Conservation (phyloP, 371 early-diverging fungal genomes). For the Mortierella sp. region DNA sequence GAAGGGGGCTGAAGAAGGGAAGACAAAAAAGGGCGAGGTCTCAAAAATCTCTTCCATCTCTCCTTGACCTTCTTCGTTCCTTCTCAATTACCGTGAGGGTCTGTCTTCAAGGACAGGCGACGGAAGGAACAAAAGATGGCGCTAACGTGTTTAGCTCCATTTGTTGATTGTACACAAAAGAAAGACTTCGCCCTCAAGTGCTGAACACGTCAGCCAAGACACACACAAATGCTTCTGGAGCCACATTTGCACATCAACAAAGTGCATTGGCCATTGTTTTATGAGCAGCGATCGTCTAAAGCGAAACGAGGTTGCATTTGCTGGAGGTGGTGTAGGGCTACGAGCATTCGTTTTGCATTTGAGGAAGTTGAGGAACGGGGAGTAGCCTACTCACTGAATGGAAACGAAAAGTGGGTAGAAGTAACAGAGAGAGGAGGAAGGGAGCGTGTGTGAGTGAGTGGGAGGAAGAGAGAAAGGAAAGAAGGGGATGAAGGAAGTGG, state of each 20-base stretch:
- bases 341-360: neutral
- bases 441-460: neutral
- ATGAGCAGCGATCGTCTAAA: no score
- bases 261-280: no score
- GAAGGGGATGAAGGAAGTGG: neutral
- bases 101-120: no score
- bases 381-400: neutral
- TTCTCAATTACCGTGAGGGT: no score
- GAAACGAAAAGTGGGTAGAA: neutral
- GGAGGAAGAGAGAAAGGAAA: neutral
- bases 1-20: no score
- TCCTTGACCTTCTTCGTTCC: no score
- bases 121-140: neutral
- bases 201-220: neutral
- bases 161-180: neutral
- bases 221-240: neutral
- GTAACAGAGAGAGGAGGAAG: no score
- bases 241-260: no score
- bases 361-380: neutral
- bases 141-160: neutral
- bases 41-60: no score
- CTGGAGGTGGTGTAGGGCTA: neutral
- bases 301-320: neutral
- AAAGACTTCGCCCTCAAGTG: neutral
- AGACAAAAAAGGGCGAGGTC: no score